phyloP scores from a whole-genome alignment of 2,329 filamentous ascomycete species.

The Cladosporium cucumerinum region DNA sequence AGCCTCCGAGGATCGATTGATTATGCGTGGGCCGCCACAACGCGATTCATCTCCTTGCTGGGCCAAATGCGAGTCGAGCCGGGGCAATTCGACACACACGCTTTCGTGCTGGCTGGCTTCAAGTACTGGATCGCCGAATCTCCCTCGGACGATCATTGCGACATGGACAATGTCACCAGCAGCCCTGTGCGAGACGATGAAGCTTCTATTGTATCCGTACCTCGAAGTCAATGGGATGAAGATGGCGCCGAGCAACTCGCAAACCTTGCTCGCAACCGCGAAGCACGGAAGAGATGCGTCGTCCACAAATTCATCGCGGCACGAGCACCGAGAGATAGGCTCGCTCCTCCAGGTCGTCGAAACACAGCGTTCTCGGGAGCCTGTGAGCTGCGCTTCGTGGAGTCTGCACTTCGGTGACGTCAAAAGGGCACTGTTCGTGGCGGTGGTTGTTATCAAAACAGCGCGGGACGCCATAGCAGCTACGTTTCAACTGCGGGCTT shows the following conservation, averaged over 20 bases:
- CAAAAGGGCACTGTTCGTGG: not conserved
- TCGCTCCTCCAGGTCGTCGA: not conserved
- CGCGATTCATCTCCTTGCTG: not conserved
- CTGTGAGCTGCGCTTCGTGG: not conserved
- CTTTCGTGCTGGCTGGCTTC: not conserved
- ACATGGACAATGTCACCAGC: not conserved
- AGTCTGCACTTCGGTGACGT: not conserved
- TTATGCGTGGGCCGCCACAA: not conserved
- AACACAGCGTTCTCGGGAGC: not conserved
- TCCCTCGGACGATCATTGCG: not conserved
- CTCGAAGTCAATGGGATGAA: not conserved
- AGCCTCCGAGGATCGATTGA: not conserved
- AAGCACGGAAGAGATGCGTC: not conserved
- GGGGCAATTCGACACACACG: not conserved
- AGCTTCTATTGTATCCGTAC: not conserved
- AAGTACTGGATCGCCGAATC: not conserved
- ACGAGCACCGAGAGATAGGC: not conserved
- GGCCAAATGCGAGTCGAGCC: not conserved
- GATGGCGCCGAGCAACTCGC: not conserved
- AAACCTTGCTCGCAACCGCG: not conserved
- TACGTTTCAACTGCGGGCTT: not conserved
- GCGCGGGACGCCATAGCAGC: not conserved
- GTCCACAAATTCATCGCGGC: not conserved
- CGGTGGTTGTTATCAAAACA: not conserved
- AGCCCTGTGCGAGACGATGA: not conserved